Base-by-base conservation (phyloP, 2,329 filamentous ascomycete genomes). In the Tolypocladium tundrense region DNA sequence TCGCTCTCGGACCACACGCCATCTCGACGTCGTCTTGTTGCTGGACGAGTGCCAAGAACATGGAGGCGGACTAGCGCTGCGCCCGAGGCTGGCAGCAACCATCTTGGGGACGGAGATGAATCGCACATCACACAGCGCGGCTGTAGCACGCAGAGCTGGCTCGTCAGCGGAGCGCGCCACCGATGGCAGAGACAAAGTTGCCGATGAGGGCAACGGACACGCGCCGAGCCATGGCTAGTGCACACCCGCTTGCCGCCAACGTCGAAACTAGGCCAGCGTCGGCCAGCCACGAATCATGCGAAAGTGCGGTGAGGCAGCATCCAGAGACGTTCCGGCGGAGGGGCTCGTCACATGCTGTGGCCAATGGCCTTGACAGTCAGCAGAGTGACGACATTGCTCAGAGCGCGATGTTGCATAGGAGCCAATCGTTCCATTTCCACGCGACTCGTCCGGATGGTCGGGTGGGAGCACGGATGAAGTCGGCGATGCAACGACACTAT, bases 251-350 rank as follows among this genome's bases (percentile, higher is more conserved):
- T 45, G 48, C 39, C 39, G 8, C 16, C 45, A 35, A 39, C 10
- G n/a, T 43, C 37, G 53, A 45, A 53, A 53, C 59, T 60, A 61
- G 60, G 61, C 55, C 58, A 61, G 57, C 58, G 9, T 58, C 61
- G 61, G 58, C 57, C 57, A 51, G 48, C 48, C 48, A 35, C 45
- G 48, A 51, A 51, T n/a, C 45, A 27, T 35, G 48, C 48, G 27
- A 60, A 61, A 54, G 43, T 61, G 61, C 61, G 61, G 61, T 62
- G 61, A 62, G 54, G 48, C 43, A 54, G 52, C 53, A 24, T 31
- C 53, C 40, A 55, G 55, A 51, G 45, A 50, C 53, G 21, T 37
- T 35, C 48, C 50, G 31, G 39, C 21, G 31, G 48, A 31, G 27
- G 53, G 53, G 51, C 42, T 56, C 31, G 43, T 60, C 53, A 52